These are phyloP conservation scores for Papiliotrema nemorosa DNA, from an alignment of 1,284 basidiomycete genomes.

Conservation along the genomic window DNA sequence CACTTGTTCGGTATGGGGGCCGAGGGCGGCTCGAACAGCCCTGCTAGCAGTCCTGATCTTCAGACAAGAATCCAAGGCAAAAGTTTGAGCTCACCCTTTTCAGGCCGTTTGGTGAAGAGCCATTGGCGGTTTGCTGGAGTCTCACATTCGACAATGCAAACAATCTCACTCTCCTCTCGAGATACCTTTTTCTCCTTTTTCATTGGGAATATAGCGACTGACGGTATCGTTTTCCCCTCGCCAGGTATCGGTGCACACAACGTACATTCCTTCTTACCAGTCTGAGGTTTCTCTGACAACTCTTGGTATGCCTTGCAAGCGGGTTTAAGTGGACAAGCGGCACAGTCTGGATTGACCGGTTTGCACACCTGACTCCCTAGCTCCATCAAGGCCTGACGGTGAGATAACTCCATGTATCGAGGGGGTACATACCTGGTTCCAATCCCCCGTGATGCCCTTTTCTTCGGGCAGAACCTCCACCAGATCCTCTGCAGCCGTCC, in stretches of 20 bases:
- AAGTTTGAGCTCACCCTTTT: constrained; percentile 60
- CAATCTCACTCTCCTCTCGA: constrained; percentile 77
- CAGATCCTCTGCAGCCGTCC: constrained; percentile 68
- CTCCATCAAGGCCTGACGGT: constrained; percentile 45
- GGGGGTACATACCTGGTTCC: constrained; percentile 63
- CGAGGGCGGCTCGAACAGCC: constrained; percentile 57
- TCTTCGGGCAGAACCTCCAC: constrained; percentile 55
- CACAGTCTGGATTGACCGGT: constrained; percentile 71
- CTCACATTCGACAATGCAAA: constrained; percentile 79
- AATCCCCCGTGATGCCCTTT: constrained; percentile 60
- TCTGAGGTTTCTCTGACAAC: constrained; percentile 30
- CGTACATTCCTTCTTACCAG: constrained; percentile 58
- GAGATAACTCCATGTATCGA: background rate
- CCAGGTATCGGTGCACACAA: constrained; percentile 65
- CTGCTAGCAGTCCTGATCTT: constrained; percentile 73
- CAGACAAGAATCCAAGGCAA: constrained; percentile 9
- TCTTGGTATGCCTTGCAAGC: constrained; percentile 66
- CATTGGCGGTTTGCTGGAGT: constrained; percentile 53
- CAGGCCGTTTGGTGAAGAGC: constrained; percentile 73
- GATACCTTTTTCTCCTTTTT: constrained; percentile 77
- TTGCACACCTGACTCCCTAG: constrained; percentile 88
- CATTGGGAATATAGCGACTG: constrained; percentile 79
- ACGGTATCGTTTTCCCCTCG: constrained; percentile 21
- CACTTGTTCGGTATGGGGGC: constrained; percentile 15
- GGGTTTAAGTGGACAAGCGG: constrained; percentile 63